Percentiles rank a stretch among this genome's conserved stretches.
Evolutionary conservation across 352 stramenopile species (phyloP).

Genomic region (Phytophthora sojae): DNA sequence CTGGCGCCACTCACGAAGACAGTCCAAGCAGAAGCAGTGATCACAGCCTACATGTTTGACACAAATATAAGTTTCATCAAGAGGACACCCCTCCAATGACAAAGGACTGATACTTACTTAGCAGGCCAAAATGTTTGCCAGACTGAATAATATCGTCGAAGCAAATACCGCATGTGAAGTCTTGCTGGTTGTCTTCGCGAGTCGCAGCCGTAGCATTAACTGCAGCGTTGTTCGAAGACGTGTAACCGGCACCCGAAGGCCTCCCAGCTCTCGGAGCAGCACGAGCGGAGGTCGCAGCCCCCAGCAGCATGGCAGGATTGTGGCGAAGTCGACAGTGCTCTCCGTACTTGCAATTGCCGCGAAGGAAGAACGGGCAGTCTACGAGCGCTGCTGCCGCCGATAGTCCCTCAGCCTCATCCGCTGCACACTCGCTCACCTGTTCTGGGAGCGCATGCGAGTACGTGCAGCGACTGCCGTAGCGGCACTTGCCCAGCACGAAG

Average conservation of each 20-base stretch:
- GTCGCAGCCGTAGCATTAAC: neutral
- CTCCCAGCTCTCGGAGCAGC: slow-evolving; percentile 1
- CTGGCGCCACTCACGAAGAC: slow-evolving; percentile 72
- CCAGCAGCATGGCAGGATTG: slow-evolving; percentile 24
- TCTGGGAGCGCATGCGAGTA: slow-evolving; percentile 69
- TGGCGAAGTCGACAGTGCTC: slow-evolving; percentile 73
- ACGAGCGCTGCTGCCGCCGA: slow-evolving; percentile 64
- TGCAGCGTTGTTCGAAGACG: slow-evolving; percentile 5
- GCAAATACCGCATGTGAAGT: slow-evolving; percentile 83
- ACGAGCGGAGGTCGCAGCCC: neutral
- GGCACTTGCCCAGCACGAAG: slow-evolving; percentile 81
- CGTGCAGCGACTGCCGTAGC: slow-evolving; percentile 75
- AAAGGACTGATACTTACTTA: slow-evolving; percentile 50
- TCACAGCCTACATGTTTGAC: slow-evolving; percentile 51
- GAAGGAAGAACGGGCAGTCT: slow-evolving; percentile 79
- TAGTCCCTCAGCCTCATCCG: slow-evolving; percentile 45
- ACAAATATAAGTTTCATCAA: neutral
- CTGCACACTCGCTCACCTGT: slow-evolving; percentile 36
- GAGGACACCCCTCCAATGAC: neutral
- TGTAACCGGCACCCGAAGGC: neutral
- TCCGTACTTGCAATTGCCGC: slow-evolving; percentile 82
- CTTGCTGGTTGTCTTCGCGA: slow-evolving; percentile 38
- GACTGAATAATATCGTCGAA: slow-evolving; percentile 84
- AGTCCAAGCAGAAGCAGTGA: slow-evolving; percentile 84
- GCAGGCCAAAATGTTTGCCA: slow-evolving; percentile 82